These are phyloP conservation scores for Daldinia sp. DNA, from an alignment of 2,329 filamentous ascomycete genomes.

Conservation along the genomic window DNA sequence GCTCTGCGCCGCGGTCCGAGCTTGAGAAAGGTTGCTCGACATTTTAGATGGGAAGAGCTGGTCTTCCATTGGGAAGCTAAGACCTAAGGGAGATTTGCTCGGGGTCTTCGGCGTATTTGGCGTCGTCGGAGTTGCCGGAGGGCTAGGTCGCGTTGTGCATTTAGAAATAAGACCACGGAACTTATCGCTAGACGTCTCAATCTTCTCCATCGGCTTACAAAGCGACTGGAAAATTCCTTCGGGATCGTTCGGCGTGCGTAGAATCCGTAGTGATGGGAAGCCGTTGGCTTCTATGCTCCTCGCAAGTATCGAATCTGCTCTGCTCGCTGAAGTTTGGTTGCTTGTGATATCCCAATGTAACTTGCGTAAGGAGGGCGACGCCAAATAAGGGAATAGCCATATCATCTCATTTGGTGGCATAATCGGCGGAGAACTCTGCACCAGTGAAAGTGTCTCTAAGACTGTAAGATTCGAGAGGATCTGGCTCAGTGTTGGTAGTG, in stretches of 20 bases:
- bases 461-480: conserved; percentile 66
- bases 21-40: conserved; percentile 61
- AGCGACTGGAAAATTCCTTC: conserved; percentile 76
- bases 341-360: conserved; percentile 75
- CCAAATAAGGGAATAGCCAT: conserved; percentile 74
- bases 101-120: conserved; percentile 47
- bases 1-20: conserved; percentile 72
- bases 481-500: conserved; percentile 68
- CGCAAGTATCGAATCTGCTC: conserved; percentile 72
- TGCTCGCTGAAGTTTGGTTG: conserved; percentile 57
- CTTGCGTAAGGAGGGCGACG: conserved; percentile 63
- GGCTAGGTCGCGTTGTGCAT: conserved; percentile 44
- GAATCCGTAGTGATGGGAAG: conserved; percentile 70
- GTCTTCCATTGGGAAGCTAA: conserved; percentile 46
- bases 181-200: conserved; percentile 65
- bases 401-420: conserved; percentile 68
- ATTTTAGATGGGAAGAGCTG: conserved; percentile 48
- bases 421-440: conserved; percentile 66
- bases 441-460: conserved; percentile 64
- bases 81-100: conserved; percentile 43
- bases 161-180: conserved; percentile 54
- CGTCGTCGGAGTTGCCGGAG: conserved; percentile 54
- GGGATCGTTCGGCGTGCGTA: conserved; percentile 76
- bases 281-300: conserved; percentile 70
- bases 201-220: conserved; percentile 71